phyloP scores from a whole-genome alignment of 208 protist species.

The Crithidia fasciculata region DNA sequence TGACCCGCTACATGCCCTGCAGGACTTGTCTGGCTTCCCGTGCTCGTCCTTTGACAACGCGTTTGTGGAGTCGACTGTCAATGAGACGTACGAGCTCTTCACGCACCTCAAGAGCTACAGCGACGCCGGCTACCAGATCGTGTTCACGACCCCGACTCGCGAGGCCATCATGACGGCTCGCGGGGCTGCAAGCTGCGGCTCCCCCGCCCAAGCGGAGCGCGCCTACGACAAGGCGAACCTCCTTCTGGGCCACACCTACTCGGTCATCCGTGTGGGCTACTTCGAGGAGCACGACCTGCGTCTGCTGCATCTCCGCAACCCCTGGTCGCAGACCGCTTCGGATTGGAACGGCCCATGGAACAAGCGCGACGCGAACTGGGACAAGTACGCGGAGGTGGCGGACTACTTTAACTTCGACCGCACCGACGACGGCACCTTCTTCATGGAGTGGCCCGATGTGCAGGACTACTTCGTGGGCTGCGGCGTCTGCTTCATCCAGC shows the following conservation, averaged over 20 bases:
- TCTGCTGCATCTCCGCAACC: constrained; percentile 74
- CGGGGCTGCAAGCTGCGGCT: constrained; percentile 30
- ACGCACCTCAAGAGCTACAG: constrained; percentile 48
- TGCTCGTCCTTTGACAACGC: constrained; percentile 75
- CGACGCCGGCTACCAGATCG: constrained; percentile 52
- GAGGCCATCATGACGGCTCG: constrained; percentile 57
- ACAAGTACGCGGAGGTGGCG: constrained; percentile 52
- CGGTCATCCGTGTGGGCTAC: constrained; percentile 60
- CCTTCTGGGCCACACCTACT: constrained; percentile 66
- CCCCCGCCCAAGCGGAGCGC: constrained; percentile 38
- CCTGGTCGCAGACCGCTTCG: constrained; percentile 43
- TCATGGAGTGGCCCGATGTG: constrained; percentile 82
- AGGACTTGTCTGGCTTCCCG: constrained; percentile 82
- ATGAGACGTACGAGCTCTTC: constrained; percentile 66
- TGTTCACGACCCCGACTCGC: constrained; percentile 70
- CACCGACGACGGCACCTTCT: constrained; percentile 68
- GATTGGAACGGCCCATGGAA: constrained; percentile 73
- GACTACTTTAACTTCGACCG: constrained; percentile 50
- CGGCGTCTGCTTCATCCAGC: constrained; percentile 80
- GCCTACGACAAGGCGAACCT: constrained; percentile 64
- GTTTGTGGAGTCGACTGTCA: constrained; percentile 48
- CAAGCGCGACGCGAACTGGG: constrained; percentile 63
- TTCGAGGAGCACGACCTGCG: constrained; percentile 60
- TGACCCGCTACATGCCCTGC: constrained; percentile 73
- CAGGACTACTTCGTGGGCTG: constrained; percentile 73